Evolutionary conservation across 1,139 yeast species (phyloP), one percentile per base, ranked within the genome.

Genomic region (Pichia sp.): DNA sequence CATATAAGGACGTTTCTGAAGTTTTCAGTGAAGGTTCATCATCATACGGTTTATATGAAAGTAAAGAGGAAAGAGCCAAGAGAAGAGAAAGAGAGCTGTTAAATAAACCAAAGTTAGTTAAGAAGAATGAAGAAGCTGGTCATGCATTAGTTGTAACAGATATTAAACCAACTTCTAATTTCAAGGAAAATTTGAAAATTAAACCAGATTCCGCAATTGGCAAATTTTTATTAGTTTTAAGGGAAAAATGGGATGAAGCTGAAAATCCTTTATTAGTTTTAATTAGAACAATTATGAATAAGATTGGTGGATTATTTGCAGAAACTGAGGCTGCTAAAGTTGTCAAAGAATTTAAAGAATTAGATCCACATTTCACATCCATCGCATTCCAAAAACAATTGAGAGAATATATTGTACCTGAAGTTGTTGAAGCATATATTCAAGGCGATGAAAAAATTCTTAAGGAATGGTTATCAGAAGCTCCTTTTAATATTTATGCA

Each of bases 311-410:
- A 5, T 79, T 88, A 60, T 92, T 94, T 63, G 92, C 94, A 25
- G 99, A 94, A 69, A 94, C 97, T 40, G 99, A 94, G 70, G 82
- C 88, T 56, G 97, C 96, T 30, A 84, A 85, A 66, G 98, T 90
- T 26, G 74, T 87, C 54, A 82, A 85, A 57, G 82, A 85, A 65
- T 88, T 94, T 71, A 85, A 80, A 69, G 78, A 82, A 63, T 82
- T 92, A 78, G 99, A 94, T 68, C 96, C 98, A 46, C 72, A 79
- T 35, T 94, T 92, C 73, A 81, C 80, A 56, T 76, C 80, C 58
- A 92, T 89, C 50, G 82, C 77, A 55, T 92, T 94, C 72, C 79
- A 85, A 58, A 80, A 77, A 59, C 92, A 94, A 51, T 75, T 92
- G 59, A 85, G 97, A 62, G 92, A 88, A 63, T 94, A 84, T 68